Percentiles rank a stretch among this genome's conserved stretches.
These are phyloP conservation scores for Abortiporus biennis DNA, from an alignment of 1,284 basidiomycete species.

Conservation along the genomic window DNA sequence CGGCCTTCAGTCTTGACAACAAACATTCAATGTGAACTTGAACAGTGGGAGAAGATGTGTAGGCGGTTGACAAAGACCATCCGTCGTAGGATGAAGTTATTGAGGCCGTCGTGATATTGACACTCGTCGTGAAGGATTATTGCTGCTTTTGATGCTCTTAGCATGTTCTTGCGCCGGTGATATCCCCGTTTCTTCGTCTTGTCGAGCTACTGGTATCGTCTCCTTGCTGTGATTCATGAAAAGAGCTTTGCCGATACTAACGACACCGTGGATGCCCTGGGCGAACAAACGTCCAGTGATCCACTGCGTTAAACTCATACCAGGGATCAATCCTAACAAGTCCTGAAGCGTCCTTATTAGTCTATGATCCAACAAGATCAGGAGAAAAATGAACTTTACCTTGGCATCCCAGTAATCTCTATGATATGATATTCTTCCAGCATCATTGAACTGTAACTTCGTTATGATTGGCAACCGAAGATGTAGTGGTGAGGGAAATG, in stretches of 20 bases:
- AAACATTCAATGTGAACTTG: too few relatives aligned
- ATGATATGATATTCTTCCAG: slow-evolving; percentile 65
- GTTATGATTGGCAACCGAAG: slow-evolving; percentile 62
- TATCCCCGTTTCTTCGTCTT: slow-evolving; percentile 17
- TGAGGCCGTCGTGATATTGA: not conserved
- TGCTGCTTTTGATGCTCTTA: slow-evolving; percentile 5
- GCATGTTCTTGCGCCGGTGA: slow-evolving; percentile 14
- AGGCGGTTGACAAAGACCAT: too few relatives aligned
- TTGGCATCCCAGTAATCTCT: slow-evolving; percentile 69
- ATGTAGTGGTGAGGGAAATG: slow-evolving; percentile 64
- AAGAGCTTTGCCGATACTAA: slow-evolving; percentile 19
- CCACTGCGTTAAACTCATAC: slow-evolving; percentile 60
- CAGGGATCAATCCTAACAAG: slow-evolving; percentile 61
- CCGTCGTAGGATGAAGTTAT: too few relatives aligned
- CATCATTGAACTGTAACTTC: slow-evolving; percentile 68
- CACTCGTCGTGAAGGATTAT: not conserved
- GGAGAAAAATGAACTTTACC: slow-evolving; percentile 10
- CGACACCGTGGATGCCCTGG: slow-evolving; percentile 36
- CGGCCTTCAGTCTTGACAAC: too few relatives aligned
- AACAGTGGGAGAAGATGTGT: too few relatives aligned
- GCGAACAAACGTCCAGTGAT: slow-evolving; percentile 54
- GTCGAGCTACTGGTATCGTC: not conserved
- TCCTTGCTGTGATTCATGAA: slow-evolving; percentile 7
- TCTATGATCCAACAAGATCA: not conserved
- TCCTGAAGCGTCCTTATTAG: slow-evolving; percentile 34